Base-by-base conservation (phyloP, 2,329 filamentous ascomycete species). In the Emericellopsis cladophorae region DNA sequence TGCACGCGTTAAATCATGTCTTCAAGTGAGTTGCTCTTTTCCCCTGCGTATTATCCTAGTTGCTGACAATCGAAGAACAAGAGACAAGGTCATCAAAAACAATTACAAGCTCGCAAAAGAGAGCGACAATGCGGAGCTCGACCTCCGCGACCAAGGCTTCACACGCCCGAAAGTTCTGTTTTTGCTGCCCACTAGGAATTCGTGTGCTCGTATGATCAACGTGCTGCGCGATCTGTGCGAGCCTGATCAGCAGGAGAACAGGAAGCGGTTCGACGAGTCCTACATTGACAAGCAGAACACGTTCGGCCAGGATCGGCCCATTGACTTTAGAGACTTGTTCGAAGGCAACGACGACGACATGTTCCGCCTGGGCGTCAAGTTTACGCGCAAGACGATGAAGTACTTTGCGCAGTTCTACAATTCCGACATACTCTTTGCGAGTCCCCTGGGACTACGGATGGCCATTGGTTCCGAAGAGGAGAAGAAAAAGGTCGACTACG, bases 331-430 rank as follows among this genome's bases (percentile, higher is more conserved):
- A 21, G 84, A 94, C 42, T 71, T 96, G 0, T 98, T 98, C 54
- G 81, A 81, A 45, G 92, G 92, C 44, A 96, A 95, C 56, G 87
- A 95, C 56, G 92, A 96, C 56, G 92, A 98, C 62, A 92, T 93
- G 75, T 98, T 96, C 65, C 79, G 90, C 4, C 68, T 96, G 2
- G 92, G 90, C n/a, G 62, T 98, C 55, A 98, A 96, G 61, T 93
- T 98, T 58, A 96, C 92, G 0, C 78, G 92, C 45, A 96, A 95
- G 62, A 94, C 88, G 0, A 71, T 96, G 55, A 96, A 95, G 58
- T 92, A 84, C 57, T 98, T 94, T 64, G 76, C 90, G 0, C 84
- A 88, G 46, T 98, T 98, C 59, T 96, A 96, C 67, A 90, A 83
- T 57, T 95, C 89, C 9, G 92, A 98, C 57, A 88, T 98, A 48